Base-by-base conservation (phyloP, 139 green algal genomes). In the Chlamydomonas eustigma region DNA sequence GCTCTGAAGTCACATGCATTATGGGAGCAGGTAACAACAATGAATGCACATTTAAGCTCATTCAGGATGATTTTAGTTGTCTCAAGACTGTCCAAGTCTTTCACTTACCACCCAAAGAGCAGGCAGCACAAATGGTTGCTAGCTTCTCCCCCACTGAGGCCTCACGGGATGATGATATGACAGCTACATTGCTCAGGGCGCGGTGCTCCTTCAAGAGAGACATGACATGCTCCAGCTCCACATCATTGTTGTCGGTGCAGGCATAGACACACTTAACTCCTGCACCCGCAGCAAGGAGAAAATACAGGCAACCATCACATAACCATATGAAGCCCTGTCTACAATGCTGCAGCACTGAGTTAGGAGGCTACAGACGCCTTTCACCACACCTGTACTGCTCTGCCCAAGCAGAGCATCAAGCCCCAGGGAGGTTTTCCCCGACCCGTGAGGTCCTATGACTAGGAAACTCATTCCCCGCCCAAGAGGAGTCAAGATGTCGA, bases 401-500 rank as follows among this genome's bases (percentile, higher is more conserved):
- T 87, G 88, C 5, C 83, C 91, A 30, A 89, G 64, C 2, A 94
- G 76, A 0, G 87, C 86, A 63, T 97, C 90, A 36, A 92, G 73
- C 3, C 74, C 89, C 30, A 93, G 76, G 1, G 35, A 71, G 22
- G 83, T 88, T 78, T 93, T 93, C 58, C 91, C 91, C 5, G 51
- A 68, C 44, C 83, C 82, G 5, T 64, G 30, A 4, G 81, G 81
- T 0, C 91, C 90, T 3, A 91, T 82, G 5, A 97, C 50, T 63
- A 95, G 86, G 81, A 93, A 83, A 1, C 83, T 87, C 39, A 91
- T 85, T 5, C 93, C 93, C n/a, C 89, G 83, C 0, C 92, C 93
- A 36, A 97, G 76, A 0, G 91, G 93, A 0, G 91, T 97, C 18
- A 97, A 76, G 8, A 89, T 82, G 74, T 97, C 92, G 33, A 97